Conservation (phyloP, 1,284 basidiomycete genomes). For the Papiliotrema nemorosa region DNA sequence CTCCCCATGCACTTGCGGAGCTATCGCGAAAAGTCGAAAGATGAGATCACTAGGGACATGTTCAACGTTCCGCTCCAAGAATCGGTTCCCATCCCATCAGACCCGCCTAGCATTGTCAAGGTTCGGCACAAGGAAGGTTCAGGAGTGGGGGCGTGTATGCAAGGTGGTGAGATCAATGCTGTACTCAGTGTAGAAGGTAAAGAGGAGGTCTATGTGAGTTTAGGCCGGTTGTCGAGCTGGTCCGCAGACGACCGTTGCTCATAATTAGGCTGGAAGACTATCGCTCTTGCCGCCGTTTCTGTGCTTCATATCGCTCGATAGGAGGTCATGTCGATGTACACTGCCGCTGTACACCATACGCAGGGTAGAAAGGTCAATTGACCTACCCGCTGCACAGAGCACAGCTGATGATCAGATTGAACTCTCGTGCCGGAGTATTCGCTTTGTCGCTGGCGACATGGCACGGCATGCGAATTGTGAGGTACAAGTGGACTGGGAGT, state of each 20-base stretch:
- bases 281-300: conserved; percentile 87
- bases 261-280: conserved; percentile 75
- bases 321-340: conserved; percentile 86
- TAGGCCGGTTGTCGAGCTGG: background rate
- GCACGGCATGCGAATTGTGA: conserved; percentile 91
- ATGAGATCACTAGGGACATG: conserved; percentile 74
- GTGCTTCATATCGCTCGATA: conserved; percentile 85
- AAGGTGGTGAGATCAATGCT: conserved; percentile 82
- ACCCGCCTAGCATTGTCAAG: conserved; percentile 36
- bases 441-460: conserved; percentile 90
- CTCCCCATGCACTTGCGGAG: conserved; percentile 67
- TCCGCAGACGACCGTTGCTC: too few relatives aligned
- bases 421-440: conserved; percentile 88
- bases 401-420: conserved; percentile 51
- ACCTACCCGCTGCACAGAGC: background rate
- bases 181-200: conserved; percentile 78
- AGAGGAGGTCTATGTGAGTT: conserved; percentile 88
- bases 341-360: conserved; percentile 90
- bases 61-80: conserved; percentile 67
- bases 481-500: background rate
- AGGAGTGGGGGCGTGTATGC: conserved; percentile 19
- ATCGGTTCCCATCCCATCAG: conserved; percentile 28
- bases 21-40: conserved; percentile 85
- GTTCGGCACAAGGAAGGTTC: conserved; percentile 11
- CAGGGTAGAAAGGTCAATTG: conserved; percentile 77